phyloP scores from a whole-genome alignment of 1,139 yeast species.

The Yamadazyma sp. region DNA sequence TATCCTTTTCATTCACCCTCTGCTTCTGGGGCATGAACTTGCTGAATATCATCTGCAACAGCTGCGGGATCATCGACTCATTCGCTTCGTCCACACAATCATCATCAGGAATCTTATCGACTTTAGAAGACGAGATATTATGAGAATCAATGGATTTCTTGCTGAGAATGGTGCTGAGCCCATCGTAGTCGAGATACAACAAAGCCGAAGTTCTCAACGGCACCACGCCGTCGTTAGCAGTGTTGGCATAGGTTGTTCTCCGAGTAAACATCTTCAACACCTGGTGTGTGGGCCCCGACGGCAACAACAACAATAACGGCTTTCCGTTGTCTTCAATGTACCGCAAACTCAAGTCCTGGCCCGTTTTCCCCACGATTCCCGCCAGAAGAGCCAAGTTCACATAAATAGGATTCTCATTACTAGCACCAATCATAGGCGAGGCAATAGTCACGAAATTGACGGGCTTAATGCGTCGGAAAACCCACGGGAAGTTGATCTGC shows the following conservation, averaged over 20 bases:
- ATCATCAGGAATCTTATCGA: constrained; percentile 21
- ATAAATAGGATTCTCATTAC: constrained; percentile 83
- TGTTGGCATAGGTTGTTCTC: constrained; percentile 77
- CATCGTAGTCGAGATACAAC: constrained; percentile 61
- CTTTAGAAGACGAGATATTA: constrained; percentile 10
- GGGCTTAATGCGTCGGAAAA: constrained; percentile 66
- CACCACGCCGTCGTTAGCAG: constrained; percentile 88
- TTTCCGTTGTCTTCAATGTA: constrained; percentile 35
- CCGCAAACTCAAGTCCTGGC: constrained; percentile 80
- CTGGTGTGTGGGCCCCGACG: constrained; percentile 78
- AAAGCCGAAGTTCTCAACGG: constrained; percentile 87
- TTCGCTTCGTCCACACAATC: constrained; percentile 13
- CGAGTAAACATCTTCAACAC: constrained; percentile 61
- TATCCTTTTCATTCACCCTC: constrained; percentile 18
- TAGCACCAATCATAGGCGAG: constrained; percentile 83
- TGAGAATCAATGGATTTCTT: constrained; percentile 12
- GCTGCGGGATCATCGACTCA: constrained; percentile 30
- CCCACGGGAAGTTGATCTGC: constrained; percentile 63
- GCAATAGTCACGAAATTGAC: constrained; percentile 85
- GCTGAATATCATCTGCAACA: constrained; percentile 46
- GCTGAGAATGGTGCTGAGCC: constrained; percentile 44
- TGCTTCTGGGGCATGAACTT: constrained; percentile 49
- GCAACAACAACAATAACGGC: constrained; percentile 73
- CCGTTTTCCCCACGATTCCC: constrained; percentile 91
- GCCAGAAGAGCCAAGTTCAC: constrained; percentile 81